phyloP scores from a whole-genome alignment of 441 rosid genomes.

The Eutrema salsugineum region DNA sequence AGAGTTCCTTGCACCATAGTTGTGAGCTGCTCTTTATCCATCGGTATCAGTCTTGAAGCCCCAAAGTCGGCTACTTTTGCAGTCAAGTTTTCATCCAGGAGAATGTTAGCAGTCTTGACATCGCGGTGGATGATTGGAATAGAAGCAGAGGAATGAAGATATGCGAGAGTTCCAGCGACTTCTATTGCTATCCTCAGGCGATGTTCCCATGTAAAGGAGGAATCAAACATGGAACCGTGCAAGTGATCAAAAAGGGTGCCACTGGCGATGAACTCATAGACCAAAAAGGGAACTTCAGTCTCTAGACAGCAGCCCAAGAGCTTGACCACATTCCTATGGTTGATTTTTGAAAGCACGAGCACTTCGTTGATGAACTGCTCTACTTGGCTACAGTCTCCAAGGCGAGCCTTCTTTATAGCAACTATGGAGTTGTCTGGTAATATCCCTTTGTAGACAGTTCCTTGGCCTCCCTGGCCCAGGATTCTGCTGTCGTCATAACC shows the following conservation, averaged over 20 bases:
- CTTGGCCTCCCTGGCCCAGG: conserved; percentile 25
- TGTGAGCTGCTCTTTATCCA: conserved; percentile 22
- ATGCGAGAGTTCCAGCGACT: conserved; percentile 16
- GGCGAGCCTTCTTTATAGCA: conserved; percentile 23
- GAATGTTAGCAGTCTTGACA: conserved; percentile 29
- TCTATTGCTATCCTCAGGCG: conserved; percentile 11
- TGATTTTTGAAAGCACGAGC: conserved; percentile 17
- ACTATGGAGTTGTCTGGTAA: not conserved
- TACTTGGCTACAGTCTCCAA: conserved; percentile 21
- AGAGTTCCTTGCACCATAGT: conserved; percentile 27
- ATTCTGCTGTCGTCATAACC: conserved; percentile 20
- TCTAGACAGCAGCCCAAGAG: conserved; percentile 24
- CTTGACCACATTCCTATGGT: conserved; percentile 23
- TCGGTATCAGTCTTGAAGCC: conserved; percentile 18
- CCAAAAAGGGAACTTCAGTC: conserved; percentile 18
- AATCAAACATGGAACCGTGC: not conserved
- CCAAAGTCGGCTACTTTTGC: conserved; percentile 33
- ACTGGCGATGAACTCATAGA: conserved; percentile 16
- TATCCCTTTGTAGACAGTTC: conserved; percentile 30
- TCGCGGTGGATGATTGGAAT: conserved; percentile 29
- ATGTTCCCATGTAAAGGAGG: conserved; percentile 15
- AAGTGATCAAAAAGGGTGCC: conserved; percentile 23
- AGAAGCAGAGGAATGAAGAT: conserved; percentile 28
- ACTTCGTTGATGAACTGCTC: conserved; percentile 25
- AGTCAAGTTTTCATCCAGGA: conserved; percentile 13